A percentile compares a stretch with the other conserved stretches of the same genome.
These are phyloP conservation scores for Kuraishia capsulata DNA, from an alignment of 805 yeast genomes.

Conservation along the genomic window DNA sequence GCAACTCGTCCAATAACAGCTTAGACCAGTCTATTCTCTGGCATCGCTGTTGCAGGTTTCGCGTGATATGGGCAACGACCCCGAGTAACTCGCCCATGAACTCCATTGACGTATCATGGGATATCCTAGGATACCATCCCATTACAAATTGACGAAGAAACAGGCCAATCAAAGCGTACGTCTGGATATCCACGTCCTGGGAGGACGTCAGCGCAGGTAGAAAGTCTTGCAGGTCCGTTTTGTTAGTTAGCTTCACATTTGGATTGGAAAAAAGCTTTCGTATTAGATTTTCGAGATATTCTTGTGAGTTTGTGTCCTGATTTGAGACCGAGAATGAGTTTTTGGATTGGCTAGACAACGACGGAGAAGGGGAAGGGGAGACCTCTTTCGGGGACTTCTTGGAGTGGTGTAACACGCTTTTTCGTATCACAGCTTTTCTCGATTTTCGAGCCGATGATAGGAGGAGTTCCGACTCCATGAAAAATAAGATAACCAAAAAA, in stretches of 20 bases:
- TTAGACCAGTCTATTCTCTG: constrained; percentile 22
- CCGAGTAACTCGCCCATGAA: constrained; percentile 30
- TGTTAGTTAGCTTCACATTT: no score
- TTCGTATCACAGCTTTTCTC: not conserved
- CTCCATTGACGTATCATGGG: constrained; percentile 23
- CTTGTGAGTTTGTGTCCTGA: constrained; percentile 13
- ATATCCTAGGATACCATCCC: constrained; percentile 32
- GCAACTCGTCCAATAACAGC: constrained; percentile 35
- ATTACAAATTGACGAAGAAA: constrained; percentile 36
- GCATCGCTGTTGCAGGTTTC: constrained; percentile 26
- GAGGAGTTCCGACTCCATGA: no score
- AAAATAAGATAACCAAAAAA: no score
- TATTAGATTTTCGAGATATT: constrained; percentile 13
- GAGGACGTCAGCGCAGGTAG: constrained; percentile 32
- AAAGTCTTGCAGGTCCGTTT: constrained; percentile 6
- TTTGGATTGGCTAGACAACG: not conserved
- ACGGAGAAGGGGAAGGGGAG: no score
- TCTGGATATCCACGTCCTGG: constrained; percentile 29
- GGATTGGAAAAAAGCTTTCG: constrained; percentile 6
- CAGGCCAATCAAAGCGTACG: constrained; percentile 37
- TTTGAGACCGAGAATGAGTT: no score
- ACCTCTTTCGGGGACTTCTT: no score
- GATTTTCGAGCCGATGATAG: no score
- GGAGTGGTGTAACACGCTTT: not conserved
- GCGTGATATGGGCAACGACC: constrained; percentile 28